A percentile compares a stretch with the other conserved stretches of the same genome.
Evolutionary conservation across 257 asterid genomes (phyloP).

Genomic region (Prunella vulgaris): DNA sequence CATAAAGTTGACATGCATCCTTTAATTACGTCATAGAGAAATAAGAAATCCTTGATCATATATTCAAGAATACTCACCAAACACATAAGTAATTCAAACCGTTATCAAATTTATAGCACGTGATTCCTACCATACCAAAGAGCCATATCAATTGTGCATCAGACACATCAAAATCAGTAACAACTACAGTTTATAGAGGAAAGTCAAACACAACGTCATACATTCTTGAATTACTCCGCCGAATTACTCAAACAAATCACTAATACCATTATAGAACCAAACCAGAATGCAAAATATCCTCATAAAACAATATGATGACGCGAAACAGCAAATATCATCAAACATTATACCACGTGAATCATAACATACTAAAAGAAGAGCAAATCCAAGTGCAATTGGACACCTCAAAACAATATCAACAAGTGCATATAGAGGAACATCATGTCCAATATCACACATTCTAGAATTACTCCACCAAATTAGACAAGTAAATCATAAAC

Average conservation of each 20-base stretch:
- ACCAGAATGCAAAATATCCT: background rate
- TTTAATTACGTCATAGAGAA: background rate
- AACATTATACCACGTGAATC: background rate
- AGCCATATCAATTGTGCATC: too few species aligned
- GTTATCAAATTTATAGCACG: background rate
- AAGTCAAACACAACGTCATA: background rate
- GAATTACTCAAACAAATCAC: background rate
- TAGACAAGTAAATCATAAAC: background rate
- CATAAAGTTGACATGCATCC: background rate
- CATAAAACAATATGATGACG: background rate
- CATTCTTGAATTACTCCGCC: background rate
- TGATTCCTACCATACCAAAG: background rate
- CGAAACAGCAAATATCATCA: background rate
- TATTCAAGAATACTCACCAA: background rate
- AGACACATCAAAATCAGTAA: background rate
- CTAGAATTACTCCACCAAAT: background rate
- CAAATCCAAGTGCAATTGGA: background rate
- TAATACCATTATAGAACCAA: background rate
- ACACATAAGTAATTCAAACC: background rate
- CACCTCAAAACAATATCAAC: background rate
- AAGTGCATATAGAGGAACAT: constrained; percentile 2
- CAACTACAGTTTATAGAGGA: background rate
- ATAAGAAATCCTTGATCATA: background rate
- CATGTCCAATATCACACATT: background rate
- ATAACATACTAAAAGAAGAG: background rate